A percentile compares a stretch with the other conserved stretches of the same genome.
Evolutionary conservation across 2,329 filamentous ascomycete genomes (phyloP).

Genomic region (Colletotrichum phormii): DNA sequence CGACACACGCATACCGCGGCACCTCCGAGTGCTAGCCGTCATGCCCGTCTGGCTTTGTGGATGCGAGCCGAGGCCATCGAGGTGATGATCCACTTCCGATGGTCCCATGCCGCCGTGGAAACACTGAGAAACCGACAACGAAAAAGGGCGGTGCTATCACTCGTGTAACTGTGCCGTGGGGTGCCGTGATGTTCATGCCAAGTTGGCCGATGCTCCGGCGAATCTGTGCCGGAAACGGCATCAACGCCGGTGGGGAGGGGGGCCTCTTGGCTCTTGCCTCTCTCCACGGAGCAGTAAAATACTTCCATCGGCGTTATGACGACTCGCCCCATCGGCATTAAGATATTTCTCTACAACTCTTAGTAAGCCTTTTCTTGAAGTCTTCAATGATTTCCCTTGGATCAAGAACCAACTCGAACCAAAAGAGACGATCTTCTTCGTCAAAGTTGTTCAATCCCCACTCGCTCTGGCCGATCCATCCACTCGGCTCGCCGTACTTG

Average conservation of each 20-base stretch:
- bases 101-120: neutral
- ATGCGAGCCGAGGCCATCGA: slow-evolving; percentile 19
- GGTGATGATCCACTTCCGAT: slow-evolving; percentile 2
- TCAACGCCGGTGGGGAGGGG: slow-evolving; percentile 12
- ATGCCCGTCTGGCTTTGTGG: neutral
- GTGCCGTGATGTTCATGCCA: neutral
- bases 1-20: slow-evolving; percentile 7
- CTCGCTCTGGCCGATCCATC: slow-evolving; percentile 23
- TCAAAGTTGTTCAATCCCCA: neutral
- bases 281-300: neutral
- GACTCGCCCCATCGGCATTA: slow-evolving; percentile 25
- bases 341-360: neutral
- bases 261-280: too few relatives aligned
- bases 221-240: slow-evolving; percentile 12
- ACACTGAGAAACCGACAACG: neutral
- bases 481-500: slow-evolving; percentile 10
- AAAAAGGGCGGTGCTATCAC: neutral
- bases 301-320: slow-evolving; percentile 28
- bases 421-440: neutral
- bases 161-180: too few relatives aligned
- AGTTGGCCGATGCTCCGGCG: neutral
- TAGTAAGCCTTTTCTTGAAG: neutral
- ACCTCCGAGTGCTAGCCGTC: neutral
- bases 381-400: neutral
- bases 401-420: neutral